Evolutionary conservation across 106 monocot species (phyloP).

Genomic region (Ottelia alismoides): DNA sequence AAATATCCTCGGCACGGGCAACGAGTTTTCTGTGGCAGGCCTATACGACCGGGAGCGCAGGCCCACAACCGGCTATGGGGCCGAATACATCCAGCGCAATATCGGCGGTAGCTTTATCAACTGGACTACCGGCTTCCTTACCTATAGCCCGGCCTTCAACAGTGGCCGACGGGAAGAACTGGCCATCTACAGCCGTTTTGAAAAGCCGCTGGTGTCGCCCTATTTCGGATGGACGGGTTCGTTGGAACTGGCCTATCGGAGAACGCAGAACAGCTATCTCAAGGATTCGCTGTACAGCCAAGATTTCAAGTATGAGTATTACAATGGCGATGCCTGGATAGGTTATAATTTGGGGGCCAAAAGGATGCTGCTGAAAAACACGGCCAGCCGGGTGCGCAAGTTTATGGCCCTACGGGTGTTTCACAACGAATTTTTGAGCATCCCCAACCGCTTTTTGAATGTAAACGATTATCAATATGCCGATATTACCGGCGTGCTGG

Average conservation of each 20-base stretch:
- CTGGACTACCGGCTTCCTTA: not conserved
- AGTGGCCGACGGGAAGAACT: not conserved
- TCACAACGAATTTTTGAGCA: too few species aligned
- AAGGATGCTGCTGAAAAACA: not conserved
- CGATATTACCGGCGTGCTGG: too few species aligned
- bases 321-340: not conserved
- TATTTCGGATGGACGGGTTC: not conserved
- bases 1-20: not conserved
- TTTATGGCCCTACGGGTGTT: too few species aligned
- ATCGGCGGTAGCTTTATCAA: not conserved
- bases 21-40: not conserved
- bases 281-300: not conserved
- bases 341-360: not conserved
- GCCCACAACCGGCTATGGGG: not conserved
- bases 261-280: not conserved
- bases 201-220: not conserved
- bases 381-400: too few species aligned
- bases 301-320: not conserved
- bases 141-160: not conserved
- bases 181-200: not conserved
- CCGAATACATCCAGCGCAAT: not conserved
- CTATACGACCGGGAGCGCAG: not conserved
- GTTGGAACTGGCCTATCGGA: not conserved
- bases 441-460: too few species aligned
- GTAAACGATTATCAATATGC: too few species aligned